phyloP scores from a whole-genome alignment of 2,329 filamentous ascomycete genomes.

The Pseudocercospora eumusae region DNA sequence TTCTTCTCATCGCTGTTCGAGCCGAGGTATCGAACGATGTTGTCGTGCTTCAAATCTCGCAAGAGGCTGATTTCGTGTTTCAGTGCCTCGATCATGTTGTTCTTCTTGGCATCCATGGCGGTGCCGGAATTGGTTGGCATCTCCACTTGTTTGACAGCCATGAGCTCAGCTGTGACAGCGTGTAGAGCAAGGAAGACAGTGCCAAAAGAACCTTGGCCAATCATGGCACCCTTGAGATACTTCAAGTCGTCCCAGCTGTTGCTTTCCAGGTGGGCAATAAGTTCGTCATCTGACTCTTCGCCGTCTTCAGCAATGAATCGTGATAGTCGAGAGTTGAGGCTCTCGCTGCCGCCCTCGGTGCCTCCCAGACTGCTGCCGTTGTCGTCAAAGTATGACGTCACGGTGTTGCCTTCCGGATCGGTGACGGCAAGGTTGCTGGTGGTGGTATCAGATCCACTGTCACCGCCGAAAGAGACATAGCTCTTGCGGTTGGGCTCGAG shows the following conservation, averaged over 20 bases:
- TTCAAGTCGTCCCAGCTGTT: slow-evolving; percentile 96
- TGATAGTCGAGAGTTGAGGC: slow-evolving; percentile 77
- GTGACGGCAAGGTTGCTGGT: slow-evolving; percentile 71
- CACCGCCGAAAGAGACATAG: slow-evolving; percentile 81
- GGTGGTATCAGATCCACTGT: slow-evolving; percentile 65
- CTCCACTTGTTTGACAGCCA: slow-evolving; percentile 98
- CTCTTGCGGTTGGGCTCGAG: slow-evolving; percentile 89
- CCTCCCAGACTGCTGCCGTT: slow-evolving; percentile 66
- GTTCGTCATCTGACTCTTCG: slow-evolving; percentile 85
- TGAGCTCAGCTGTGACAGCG: slow-evolving; percentile 91
- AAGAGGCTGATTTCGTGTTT: slow-evolving; percentile 95
- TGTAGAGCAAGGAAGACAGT: slow-evolving; percentile 94
- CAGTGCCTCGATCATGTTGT: slow-evolving; percentile 95
- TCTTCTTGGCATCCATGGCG: slow-evolving; percentile 85
- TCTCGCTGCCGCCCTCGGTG: slow-evolving; percentile 56
- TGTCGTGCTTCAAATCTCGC: slow-evolving; percentile 89
- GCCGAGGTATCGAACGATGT: slow-evolving; percentile 97
- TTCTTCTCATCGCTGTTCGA: slow-evolving; percentile 88
- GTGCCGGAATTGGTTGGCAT: slow-evolving; percentile 76
- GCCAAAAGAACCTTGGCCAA: slow-evolving; percentile 95
- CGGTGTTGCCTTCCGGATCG: slow-evolving; percentile 71
- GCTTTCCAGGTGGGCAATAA: slow-evolving; percentile 85
- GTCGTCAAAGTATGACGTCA: slow-evolving; percentile 82
- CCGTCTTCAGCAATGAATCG: slow-evolving; percentile 86
- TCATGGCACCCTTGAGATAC: slow-evolving; percentile 98